Percentiles rank a stretch among this genome's conserved stretches.
phyloP scores from a whole-genome alignment of 2,329 filamentous ascomycete species.

The Botrytis tulipae region DNA sequence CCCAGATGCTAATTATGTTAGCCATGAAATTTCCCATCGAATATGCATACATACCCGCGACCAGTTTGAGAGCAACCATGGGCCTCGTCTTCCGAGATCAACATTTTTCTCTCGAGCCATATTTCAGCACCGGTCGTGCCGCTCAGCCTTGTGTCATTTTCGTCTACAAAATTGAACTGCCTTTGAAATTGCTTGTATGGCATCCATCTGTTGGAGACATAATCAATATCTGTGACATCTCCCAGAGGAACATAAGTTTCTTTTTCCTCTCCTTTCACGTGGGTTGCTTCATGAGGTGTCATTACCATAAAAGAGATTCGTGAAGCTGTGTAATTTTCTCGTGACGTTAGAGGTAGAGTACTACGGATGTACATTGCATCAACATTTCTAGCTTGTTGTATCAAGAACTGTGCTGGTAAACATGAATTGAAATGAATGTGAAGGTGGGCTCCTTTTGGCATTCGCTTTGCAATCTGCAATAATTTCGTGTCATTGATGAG shows the following conservation, averaged over 20 bases:
- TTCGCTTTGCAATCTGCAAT: conserved; percentile 52
- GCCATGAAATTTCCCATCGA: not conserved
- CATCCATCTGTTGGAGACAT: conserved; percentile 49
- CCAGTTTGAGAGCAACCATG: conserved; percentile 49
- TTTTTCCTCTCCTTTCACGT: conserved; percentile 28
- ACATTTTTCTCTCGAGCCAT: conserved; percentile 63
- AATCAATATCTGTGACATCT: conserved; percentile 50
- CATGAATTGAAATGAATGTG: conserved; percentile 81
- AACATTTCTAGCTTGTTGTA: conserved; percentile 54
- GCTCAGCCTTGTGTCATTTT: conserved; percentile 34
- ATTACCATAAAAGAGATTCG: conserved; percentile 38
- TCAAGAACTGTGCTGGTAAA: conserved; percentile 57
- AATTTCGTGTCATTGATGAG: conserved; percentile 56
- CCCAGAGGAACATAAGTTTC: conserved; percentile 35
- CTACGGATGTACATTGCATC: conserved; percentile 69
- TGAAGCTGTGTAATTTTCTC: conserved; percentile 28
- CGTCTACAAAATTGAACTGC: conserved; percentile 38
- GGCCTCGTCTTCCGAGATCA: conserved; percentile 60
- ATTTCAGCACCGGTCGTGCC: conserved; percentile 41
- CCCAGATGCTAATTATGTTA: conserved; percentile 47
- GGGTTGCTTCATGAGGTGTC: conserved; percentile 34
- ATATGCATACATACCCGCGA: conserved; percentile 48
- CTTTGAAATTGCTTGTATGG: conserved; percentile 45
- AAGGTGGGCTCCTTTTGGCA: conserved; percentile 72
- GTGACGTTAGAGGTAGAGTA: conserved; percentile 48